phyloP scores from a whole-genome alignment of 2,329 filamentous ascomycete genomes.

The Epichloe typhina region DNA sequence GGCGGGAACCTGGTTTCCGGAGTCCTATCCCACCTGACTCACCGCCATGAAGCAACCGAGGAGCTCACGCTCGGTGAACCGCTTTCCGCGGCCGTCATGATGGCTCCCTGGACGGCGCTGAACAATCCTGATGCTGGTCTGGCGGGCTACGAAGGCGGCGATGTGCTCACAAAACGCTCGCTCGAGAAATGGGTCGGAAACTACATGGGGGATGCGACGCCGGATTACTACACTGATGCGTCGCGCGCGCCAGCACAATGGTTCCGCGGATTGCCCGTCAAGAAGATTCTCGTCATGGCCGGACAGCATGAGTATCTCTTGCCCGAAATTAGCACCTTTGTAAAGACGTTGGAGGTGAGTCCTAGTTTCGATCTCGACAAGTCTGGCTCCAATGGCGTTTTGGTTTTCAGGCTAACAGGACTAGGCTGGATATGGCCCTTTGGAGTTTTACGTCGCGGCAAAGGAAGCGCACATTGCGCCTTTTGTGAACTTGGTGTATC shows the following conservation, averaged over 20 bases:
- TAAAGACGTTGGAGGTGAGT: constrained; percentile 9
- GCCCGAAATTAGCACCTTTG: constrained; percentile 7
- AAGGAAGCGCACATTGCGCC: constrained; percentile 11
- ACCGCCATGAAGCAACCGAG: constrained; percentile 7
- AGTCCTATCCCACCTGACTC: constrained; percentile 11
- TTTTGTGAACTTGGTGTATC: constrained; percentile 8
- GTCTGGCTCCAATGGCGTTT: no score
- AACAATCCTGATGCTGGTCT: not conserved
- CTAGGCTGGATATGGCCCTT: constrained; percentile 5
- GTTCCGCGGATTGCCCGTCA: constrained; percentile 8
- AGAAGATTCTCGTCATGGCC: constrained; percentile 8
- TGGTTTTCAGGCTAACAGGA: not conserved
- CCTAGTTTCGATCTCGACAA: no score
- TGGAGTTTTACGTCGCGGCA: constrained; percentile 9
- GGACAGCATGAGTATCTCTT: constrained; percentile 10
- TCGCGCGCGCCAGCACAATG: constrained; percentile 8
- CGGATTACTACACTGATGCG: constrained; percentile 11
- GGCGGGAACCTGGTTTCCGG: constrained; percentile 9
- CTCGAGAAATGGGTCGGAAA: constrained; percentile 2
- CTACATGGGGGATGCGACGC: constrained; percentile 6
- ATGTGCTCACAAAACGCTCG: constrained; percentile 5
- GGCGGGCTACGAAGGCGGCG: constrained; percentile 6
- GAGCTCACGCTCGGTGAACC: constrained; percentile 6
- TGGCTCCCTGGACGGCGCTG: constrained; percentile 10
- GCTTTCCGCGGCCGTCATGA: constrained; percentile 6